These are phyloP conservation scores for Penicillium simplicissimum DNA, from an alignment of 495 filamentous ascomycete species.

Conservation along the genomic window DNA sequence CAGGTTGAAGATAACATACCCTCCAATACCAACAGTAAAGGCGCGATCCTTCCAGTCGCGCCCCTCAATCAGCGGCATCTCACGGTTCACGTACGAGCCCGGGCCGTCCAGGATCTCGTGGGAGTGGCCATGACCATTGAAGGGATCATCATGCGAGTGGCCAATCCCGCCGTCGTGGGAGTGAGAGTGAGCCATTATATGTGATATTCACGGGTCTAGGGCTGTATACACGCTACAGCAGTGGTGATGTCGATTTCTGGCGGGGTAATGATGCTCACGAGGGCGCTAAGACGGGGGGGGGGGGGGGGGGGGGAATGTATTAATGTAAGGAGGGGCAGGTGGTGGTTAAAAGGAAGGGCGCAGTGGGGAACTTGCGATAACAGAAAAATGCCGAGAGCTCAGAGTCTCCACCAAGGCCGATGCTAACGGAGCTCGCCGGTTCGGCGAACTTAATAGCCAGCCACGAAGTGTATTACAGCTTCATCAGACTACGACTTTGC, in stretches of 20 bases:
- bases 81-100: constrained; percentile 84
- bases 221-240: neutral
- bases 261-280: neutral
- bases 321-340: constrained; percentile 25
- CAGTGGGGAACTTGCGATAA: constrained; percentile 20
- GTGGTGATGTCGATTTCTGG: neutral
- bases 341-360: constrained; percentile 14
- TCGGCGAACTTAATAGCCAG: constrained; percentile 2
- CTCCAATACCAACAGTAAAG: constrained; percentile 95
- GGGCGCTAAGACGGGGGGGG: neutral
- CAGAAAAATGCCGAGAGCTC: constrained; percentile 25
- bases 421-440: constrained; percentile 27
- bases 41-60: constrained; percentile 87
- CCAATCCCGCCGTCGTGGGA: constrained; percentile 52
- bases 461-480: neutral
- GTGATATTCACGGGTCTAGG: neutral
- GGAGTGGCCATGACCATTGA: constrained; percentile 85
- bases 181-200: constrained; percentile 53
- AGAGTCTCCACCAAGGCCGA: constrained; percentile 8
- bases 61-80: constrained; percentile 89
- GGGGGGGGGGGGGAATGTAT: neutral
- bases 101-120: constrained; percentile 96
- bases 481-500: neutral
- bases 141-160: constrained; percentile 65
- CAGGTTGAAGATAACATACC: constrained; percentile 64